Evolutionary conservation across 345 rosid genomes (phyloP), one percentile per base, ranked within the genome.

Genomic region (Salix exigua): DNA sequence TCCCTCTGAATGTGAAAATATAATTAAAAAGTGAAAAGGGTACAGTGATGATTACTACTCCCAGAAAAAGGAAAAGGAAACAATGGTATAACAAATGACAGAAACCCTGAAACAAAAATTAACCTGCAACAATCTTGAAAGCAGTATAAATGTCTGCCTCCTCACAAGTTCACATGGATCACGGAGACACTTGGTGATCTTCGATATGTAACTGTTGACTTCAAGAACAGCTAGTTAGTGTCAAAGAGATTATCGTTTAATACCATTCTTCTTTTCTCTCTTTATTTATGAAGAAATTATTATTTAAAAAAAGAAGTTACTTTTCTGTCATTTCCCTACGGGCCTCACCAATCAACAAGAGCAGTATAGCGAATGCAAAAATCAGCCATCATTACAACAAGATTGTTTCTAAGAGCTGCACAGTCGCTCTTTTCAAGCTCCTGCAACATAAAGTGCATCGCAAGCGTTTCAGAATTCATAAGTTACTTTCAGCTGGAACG

Each of bases 341-440:
- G 78, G 78, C 72, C 89, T 88, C 83, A 95, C 99, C 99, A 90
- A 82, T 95, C 99, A 74, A 95, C 89, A 72, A 93, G 78, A 81
- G 98, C 96, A 66, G 99, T 93, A 78, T 93, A 87, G 66, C 92
- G 97, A 75, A 95, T 96, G 68, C 97, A 95, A 79, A 95, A 95
- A 83, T 93, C 99, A 17, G 99, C 88, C 93, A 91, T 88, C 35
- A 76, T 89, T 77, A 95, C 96, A 2, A 95, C 89, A 76, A 95
- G 93, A 85, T 95, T 95, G 83, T 95, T 95, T 82, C 94, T 92
- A 76, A 95, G 90, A 61, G 96, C 86, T 50, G 97, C 94, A 82
- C 80, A 88, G 68, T 95, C 96, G 84, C 98, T 93, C 84, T 82
- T 91, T 74, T 93, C 98, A 83, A 93, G 97, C 83, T 93, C 99